phyloP scores from a whole-genome alignment of 805 yeast genomes.

The Candida sphagnicola region DNA sequence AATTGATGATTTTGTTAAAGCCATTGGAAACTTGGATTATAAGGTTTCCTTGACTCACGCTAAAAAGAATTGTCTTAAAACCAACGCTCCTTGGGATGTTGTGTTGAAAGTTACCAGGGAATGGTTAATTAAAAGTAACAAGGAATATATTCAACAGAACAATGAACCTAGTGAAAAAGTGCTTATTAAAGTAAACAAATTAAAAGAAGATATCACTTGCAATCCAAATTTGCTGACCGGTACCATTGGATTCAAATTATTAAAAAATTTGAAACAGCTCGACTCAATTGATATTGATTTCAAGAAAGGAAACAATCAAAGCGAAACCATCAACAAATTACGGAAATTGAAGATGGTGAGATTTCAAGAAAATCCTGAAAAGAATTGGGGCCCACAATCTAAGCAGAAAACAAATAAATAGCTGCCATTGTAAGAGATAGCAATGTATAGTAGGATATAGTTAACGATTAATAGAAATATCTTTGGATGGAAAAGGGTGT shows the following conservation, averaged over 20 bases:
- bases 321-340: conserved; percentile 53
- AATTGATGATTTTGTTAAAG: conserved; percentile 65
- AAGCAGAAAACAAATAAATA: conserved; percentile 43
- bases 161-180: conserved; percentile 9
- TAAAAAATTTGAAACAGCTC: conserved; percentile 35
- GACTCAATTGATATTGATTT: conserved; percentile 44
- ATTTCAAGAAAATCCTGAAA: conserved; percentile 88
- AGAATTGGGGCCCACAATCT: conserved; percentile 97
- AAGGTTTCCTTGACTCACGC: conserved; percentile 87
- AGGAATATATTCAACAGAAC: conserved; percentile 19
- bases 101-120: conserved; percentile 70
- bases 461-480: not conserved
- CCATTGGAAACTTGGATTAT: conserved; percentile 80
- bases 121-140: conserved; percentile 44
- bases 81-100: conserved; percentile 81
- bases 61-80: conserved; percentile 77
- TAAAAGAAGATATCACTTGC: conserved; percentile 28
- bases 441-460: not conserved
- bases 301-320: conserved; percentile 52
- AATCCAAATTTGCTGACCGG: conserved; percentile 38
- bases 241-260: conserved; percentile 50
- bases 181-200: conserved; percentile 14
- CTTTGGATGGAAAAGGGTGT: too few relatives aligned
- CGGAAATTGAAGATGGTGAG: conserved; percentile 79
- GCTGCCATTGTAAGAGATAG: not conserved